phyloP scores from a whole-genome alignment of 2,329 filamentous ascomycete species.

The Exophiala phaeomuriformis region DNA sequence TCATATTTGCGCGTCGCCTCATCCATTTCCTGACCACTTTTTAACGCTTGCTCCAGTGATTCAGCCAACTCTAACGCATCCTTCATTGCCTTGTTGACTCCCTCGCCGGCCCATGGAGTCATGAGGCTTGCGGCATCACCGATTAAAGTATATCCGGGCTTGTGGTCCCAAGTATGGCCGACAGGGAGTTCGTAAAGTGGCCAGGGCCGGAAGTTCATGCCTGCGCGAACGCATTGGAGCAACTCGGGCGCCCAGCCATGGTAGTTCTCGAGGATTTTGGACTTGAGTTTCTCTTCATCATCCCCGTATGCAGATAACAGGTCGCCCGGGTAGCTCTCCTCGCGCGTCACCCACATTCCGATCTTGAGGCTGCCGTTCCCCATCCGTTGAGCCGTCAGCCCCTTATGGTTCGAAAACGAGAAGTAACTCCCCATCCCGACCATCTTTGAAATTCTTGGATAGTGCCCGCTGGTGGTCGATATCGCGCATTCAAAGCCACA shows the following conservation, averaged over 20 bases:
- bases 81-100: slow-evolving; percentile 22
- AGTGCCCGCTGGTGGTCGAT: too few species aligned
- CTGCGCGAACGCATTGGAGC: too few species aligned
- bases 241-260: too few species aligned
- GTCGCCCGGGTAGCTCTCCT: too few species aligned
- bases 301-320: too few species aligned
- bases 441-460: slow-evolving; percentile 36
- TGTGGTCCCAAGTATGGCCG: slow-evolving; percentile 43
- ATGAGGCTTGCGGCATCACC: slow-evolving; percentile 33
- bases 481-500: slow-evolving; percentile 33
- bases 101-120: slow-evolving; percentile 22
- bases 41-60: slow-evolving; percentile 22
- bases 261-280: too few species aligned
- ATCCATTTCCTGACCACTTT: slow-evolving; percentile 16
- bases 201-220: too few species aligned
- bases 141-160: slow-evolving; percentile 47
- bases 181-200: slow-evolving; percentile 38
- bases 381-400: slow-evolving; percentile 29
- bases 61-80: slow-evolving; percentile 22
- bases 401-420: too few species aligned
- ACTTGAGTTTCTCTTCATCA: too few species aligned
- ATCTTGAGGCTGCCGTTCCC: slow-evolving; percentile 34
- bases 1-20: slow-evolving; percentile 27
- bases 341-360: slow-evolving; percentile 21
- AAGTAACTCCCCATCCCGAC: slow-evolving; percentile 21